Evolutionary conservation across 1,284 basidiomycete species (phyloP).

Genomic region (Leucoagaricus sp.): DNA sequence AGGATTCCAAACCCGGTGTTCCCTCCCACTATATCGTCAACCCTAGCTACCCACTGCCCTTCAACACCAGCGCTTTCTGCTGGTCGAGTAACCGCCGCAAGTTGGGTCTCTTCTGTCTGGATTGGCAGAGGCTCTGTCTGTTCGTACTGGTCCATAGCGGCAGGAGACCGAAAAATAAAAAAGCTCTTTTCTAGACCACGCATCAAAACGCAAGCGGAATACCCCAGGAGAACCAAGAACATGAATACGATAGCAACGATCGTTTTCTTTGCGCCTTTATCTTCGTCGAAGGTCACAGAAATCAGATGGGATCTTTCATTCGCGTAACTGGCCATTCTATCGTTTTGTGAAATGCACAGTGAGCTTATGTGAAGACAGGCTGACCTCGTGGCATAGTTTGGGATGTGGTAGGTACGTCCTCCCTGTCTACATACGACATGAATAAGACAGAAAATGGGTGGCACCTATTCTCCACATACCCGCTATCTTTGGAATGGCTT

Average conservation of each 20-base stretch:
- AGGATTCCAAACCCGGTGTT: not conserved
- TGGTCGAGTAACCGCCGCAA: not conserved
- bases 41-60: not conserved
- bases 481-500: slow-evolving; percentile 37
- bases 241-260: slow-evolving; percentile 25
- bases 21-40: not conserved
- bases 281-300: slow-evolving; percentile 33
- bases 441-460: slow-evolving; percentile 12
- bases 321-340: slow-evolving; percentile 29
- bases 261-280: slow-evolving; percentile 27
- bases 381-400: slow-evolving; percentile 39
- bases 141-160: not conserved
- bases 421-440: slow-evolving; percentile 26
- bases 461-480: slow-evolving; percentile 23
- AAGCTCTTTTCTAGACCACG: not conserved
- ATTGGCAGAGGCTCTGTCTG: not conserved
- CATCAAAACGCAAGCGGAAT: slow-evolving; percentile 21
- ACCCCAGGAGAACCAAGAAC: slow-evolving; percentile 27
- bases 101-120: not conserved
- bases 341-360: slow-evolving; percentile 11
- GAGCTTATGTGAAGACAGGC: slow-evolving; percentile 8
- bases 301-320: slow-evolving; percentile 36
- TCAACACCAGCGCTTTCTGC: not conserved
- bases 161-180: not conserved
- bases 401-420: slow-evolving; percentile 37